These are phyloP conservation scores for Colletotrichum zoysiae DNA, from an alignment of 2,329 filamentous ascomycete species.

Conservation along the genomic window DNA sequence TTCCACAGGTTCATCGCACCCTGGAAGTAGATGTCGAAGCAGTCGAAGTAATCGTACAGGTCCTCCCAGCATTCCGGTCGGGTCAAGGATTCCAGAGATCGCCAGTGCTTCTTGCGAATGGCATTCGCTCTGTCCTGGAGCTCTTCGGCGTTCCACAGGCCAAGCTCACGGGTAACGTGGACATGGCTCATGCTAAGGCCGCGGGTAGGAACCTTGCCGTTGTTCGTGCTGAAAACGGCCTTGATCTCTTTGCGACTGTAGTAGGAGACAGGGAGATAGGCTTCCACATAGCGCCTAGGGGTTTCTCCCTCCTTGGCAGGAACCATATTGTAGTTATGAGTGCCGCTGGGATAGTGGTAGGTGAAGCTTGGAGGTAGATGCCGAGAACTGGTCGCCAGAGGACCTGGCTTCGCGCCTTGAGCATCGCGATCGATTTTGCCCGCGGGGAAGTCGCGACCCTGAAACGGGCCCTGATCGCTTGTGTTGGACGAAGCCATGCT, in stretches of 20 bases:
- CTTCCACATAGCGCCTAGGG: conserved; percentile 51
- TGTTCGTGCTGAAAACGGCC: conserved; percentile 57
- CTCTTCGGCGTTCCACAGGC: conserved; percentile 56
- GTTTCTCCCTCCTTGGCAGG: conserved; percentile 44
- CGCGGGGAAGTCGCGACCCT: conserved; percentile 2
- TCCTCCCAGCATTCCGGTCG: conserved; percentile 53
- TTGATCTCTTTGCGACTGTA: conserved; percentile 50
- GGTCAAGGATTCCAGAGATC: conserved; percentile 51
- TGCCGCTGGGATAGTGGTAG: conserved; percentile 52
- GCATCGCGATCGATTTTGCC: not conserved
- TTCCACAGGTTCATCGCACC: conserved; percentile 64
- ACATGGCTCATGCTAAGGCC: conserved; percentile 45
- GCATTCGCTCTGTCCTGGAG: conserved; percentile 56
- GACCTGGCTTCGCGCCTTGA: not conserved
- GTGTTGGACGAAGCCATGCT: conserved; percentile 22
- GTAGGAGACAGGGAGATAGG: conserved; percentile 53
- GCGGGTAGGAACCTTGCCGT: conserved; percentile 49
- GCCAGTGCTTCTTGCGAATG: conserved; percentile 53
- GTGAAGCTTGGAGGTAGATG: conserved; percentile 42
- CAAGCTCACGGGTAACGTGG: conserved; percentile 46
- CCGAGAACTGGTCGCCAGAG: not conserved
- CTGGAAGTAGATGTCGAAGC: conserved; percentile 59
- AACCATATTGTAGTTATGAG: conserved; percentile 53
- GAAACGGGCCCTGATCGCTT: not conserved
- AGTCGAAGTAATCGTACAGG: conserved; percentile 63